A percentile compares a stretch with the other conserved stretches of the same genome.
Evolutionary conservation across 2,329 filamentous ascomycete species (phyloP).

Genomic region (Sporothrix brunneoviolacea): DNA sequence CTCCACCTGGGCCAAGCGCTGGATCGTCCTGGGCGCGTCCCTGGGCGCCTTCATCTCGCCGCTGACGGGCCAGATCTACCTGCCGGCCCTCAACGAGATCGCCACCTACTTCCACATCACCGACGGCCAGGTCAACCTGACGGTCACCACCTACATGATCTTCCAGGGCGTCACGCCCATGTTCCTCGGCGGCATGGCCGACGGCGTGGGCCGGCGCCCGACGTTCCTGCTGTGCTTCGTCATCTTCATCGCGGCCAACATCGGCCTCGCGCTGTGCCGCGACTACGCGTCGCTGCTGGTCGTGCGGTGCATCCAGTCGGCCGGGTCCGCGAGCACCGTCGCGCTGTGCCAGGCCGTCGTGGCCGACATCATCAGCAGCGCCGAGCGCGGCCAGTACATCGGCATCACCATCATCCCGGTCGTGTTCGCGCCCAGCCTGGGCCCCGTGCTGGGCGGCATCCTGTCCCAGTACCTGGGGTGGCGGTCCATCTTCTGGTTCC

Average conservation of each 20-base stretch:
- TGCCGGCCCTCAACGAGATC: conserved; percentile 44
- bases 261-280: conserved; percentile 43
- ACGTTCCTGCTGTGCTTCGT: conserved; percentile 46
- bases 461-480: conserved; percentile 52
- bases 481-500: conserved; percentile 57
- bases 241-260: conserved; percentile 46
- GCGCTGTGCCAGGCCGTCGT: conserved; percentile 52
- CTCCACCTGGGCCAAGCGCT: conserved; percentile 32
- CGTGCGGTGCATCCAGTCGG: conserved; percentile 49
- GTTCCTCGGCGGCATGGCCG: conserved; percentile 49
- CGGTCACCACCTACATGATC: conserved; percentile 50
- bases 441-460: conserved; percentile 53
- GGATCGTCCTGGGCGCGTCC: conserved; percentile 32
- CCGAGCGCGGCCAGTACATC: conserved; percentile 55
- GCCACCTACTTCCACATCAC: conserved; percentile 35
- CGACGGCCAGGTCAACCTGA: conserved; percentile 38
- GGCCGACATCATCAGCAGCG: conserved; percentile 55
- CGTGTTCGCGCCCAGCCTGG: conserved; percentile 42
- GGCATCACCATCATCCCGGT: conserved; percentile 42
- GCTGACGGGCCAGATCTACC: conserved; percentile 45
- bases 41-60: conserved; percentile 37
- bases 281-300: conserved; percentile 45
- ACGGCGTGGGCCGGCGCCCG: conserved; percentile 45
- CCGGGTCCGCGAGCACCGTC: conserved; percentile 52
- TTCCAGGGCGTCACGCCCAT: conserved; percentile 55